Conservation (phyloP, 495 filamentous ascomycete species). For the Hypoxylon trugodes region DNA sequence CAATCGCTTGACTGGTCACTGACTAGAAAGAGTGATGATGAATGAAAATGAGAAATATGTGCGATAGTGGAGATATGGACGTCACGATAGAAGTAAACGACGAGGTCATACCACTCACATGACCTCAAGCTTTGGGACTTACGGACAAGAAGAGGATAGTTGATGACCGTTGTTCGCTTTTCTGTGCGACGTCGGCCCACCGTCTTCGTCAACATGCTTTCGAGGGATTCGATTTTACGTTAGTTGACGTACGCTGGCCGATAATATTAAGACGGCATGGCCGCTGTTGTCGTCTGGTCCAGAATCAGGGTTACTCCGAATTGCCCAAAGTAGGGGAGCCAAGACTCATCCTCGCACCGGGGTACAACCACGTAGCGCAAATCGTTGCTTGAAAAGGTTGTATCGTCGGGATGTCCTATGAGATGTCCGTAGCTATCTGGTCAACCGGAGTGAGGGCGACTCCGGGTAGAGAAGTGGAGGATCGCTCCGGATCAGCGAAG, state of each 20-base stretch:
- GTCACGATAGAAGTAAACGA: slow-evolving; percentile 4
- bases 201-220: neutral
- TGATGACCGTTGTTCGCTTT: slow-evolving; percentile 1
- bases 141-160: neutral
- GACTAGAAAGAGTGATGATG: slow-evolving; percentile 3
- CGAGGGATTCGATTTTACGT: neutral
- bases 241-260: neutral
- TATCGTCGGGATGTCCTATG: slow-evolving; percentile 15
- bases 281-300: slow-evolving; percentile 3
- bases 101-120: slow-evolving; percentile 12
- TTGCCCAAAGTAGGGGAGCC: slow-evolving; percentile 32
- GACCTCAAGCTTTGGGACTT: neutral
- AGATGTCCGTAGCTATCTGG: slow-evolving; percentile 33
- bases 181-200: slow-evolving; percentile 8
- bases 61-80: neutral
- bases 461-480: slow-evolving; percentile 31
- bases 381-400: slow-evolving; percentile 38
- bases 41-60: neutral
- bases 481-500: slow-evolving; percentile 31
- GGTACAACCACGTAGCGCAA: slow-evolving; percentile 31
- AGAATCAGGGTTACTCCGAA: slow-evolving; percentile 27
- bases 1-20: neutral
- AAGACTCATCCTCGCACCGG: slow-evolving; percentile 23
- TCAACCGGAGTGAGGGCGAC: slow-evolving; percentile 26
- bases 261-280: slow-evolving; percentile 6